These are phyloP conservation scores for Alloteropsis angusta DNA, from an alignment of 202 grass and related monocot species.

Conservation along the genomic window DNA sequence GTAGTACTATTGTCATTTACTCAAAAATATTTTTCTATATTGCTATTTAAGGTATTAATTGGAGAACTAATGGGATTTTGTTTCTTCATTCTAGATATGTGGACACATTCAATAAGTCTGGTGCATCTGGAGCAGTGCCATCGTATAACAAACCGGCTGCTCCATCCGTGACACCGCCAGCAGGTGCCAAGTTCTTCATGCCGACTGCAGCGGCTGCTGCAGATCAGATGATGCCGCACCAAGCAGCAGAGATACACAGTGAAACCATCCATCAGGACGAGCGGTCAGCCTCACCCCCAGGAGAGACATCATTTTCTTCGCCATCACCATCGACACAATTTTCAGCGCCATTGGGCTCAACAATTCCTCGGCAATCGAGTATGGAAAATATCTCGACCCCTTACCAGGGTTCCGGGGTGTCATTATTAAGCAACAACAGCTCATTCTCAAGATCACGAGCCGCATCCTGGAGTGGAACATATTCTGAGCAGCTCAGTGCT, in stretches of 20 bases:
- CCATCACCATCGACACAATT: constrained; percentile 33
- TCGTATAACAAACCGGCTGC: constrained; percentile 64
- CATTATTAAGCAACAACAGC: constrained; percentile 24
- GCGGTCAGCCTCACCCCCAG: constrained; percentile 33
- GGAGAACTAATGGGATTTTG: background rate
- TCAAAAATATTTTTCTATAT: background rate
- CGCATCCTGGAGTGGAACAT: constrained; percentile 74
- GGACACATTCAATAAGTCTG: constrained; percentile 88
- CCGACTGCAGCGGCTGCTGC: constrained; percentile 31
- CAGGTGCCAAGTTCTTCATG: constrained; percentile 75
- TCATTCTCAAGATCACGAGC: constrained; percentile 50
- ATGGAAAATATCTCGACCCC: constrained; percentile 55
- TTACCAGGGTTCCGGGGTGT: constrained; percentile 27
- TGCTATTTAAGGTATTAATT: background rate
- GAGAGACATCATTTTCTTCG: constrained; percentile 55
- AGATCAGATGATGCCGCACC: constrained; percentile 31
- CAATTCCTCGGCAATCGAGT: constrained; percentile 60
- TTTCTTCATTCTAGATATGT: constrained; percentile 53
- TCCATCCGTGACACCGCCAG: constrained; percentile 44
- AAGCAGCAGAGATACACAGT: constrained; percentile 30
- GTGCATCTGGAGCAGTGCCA: constrained; percentile 29
- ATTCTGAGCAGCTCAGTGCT: constrained; percentile 37
- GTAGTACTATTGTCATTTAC: background rate
- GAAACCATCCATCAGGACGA: constrained; percentile 37
- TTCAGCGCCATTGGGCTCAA: constrained; percentile 37